Evolutionary conservation across 2,329 filamentous ascomycete species (phyloP), one percentile per base, ranked within the genome.

Genomic region (Penicillium thymicola): DNA sequence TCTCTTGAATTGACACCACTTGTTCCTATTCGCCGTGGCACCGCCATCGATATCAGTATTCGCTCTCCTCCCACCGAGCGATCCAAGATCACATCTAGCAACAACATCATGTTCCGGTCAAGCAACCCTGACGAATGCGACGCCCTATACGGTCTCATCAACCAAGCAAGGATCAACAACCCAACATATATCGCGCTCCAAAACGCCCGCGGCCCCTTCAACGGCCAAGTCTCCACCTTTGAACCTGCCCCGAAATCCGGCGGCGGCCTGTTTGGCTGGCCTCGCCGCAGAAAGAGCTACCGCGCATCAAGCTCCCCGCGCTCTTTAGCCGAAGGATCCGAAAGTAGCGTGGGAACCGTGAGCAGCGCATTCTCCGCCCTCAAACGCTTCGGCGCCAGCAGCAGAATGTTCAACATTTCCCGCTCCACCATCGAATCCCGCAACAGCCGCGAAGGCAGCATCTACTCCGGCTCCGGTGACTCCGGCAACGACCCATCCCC

Each of bases 81-180:
- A 60, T 92, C 89, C 5, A 84, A 85, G 65, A 82, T 96, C 55
- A 83, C 81, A 57, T 82, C 76, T 69, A 82, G 87, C 49, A 87
- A 86, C 66, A 94, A 95, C 70, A 90, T 96, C 76, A 93, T 95
- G 80, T 94, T 97, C 82, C 88, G 94, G 41, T 90, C 90, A 46
- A 81, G 87, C 41, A 89, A 84, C 45, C 81, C 86, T 2, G 82
- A 85, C 42, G 93, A 97, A 59, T 95, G 92, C 69, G 87, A 89
- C 62, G 82, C 84, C 36, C 81, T 99, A 5, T 99, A 97, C 74
- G 84, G 84, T 67, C 84, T 93, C 42, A 92, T 97, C 59, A 95
- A 97, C 73, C 83, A 89, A 59, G 87, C 92, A 21, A 89, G 94
- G 46, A 89, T 96, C 71, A 90, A 96, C 75, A 97, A 97, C 70